A percentile compares a stretch with the other conserved stretches of the same genome.
Conservation (phyloP, 2,329 filamentous ascomycete species). For the Colletotrichum costaricense region DNA sequence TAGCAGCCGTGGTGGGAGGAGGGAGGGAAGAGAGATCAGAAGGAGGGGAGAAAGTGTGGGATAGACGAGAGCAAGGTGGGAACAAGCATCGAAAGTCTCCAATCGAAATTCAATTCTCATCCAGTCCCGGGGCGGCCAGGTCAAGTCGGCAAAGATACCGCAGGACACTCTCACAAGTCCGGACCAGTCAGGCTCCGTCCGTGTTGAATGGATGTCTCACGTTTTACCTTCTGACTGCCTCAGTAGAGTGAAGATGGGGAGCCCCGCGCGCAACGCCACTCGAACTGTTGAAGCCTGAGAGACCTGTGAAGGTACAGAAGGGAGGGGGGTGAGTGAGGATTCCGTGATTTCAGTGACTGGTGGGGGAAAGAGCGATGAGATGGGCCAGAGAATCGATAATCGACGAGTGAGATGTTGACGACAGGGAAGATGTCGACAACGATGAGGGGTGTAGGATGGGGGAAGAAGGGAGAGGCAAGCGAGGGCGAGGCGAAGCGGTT, state of each 20-base stretch:
- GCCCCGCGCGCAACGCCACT: slow-evolving; percentile 30
- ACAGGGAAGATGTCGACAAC: slow-evolving; percentile 35
- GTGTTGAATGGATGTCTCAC: slow-evolving; percentile 34
- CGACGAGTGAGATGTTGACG: slow-evolving; percentile 25
- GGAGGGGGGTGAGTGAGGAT: slow-evolving; percentile 4
- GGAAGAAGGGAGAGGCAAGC: slow-evolving; percentile 5
- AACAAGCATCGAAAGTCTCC: neutral
- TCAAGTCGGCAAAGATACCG: slow-evolving; percentile 24
- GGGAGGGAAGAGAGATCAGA: slow-evolving; percentile 13
- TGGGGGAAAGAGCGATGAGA: slow-evolving; percentile 7
- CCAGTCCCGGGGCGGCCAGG: neutral
- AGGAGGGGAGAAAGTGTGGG: slow-evolving; percentile 14
- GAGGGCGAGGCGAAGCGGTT: slow-evolving; percentile 6
- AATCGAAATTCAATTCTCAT: slow-evolving; percentile 2
- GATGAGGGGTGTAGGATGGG: slow-evolving; percentile 7
- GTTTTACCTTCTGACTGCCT: slow-evolving; percentile 33
- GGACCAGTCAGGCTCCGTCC: slow-evolving; percentile 33
- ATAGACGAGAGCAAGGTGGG: slow-evolving; percentile 19
- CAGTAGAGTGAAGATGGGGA: slow-evolving; percentile 27
- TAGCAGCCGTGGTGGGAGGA: slow-evolving; percentile 1
- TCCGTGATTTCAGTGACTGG: neutral
- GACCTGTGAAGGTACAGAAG: neutral
- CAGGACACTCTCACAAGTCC: slow-evolving; percentile 12
- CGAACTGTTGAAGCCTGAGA: neutral
- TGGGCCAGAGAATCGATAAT: neutral